Evolutionary conservation across 257 asterid species (phyloP).

Genomic region (Forsythia viridissima): DNA sequence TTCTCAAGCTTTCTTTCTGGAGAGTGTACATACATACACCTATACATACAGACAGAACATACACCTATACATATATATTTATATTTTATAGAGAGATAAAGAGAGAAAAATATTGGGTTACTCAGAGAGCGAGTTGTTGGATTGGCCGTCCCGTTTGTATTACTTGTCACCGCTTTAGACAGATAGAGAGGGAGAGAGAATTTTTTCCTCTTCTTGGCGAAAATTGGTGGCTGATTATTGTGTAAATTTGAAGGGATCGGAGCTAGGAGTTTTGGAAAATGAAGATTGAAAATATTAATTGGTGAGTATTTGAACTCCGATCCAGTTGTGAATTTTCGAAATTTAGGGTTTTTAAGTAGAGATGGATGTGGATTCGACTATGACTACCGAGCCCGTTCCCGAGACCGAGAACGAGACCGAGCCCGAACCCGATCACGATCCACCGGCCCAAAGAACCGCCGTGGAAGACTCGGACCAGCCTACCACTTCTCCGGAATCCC

Average conservation of each 20-base stretch:
- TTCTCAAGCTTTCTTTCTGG: conserved; percentile 10
- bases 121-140: conserved; percentile 46
- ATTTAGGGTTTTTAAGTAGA: conserved; percentile 50
- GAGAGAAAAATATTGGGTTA: background rate
- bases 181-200: conserved; percentile 17
- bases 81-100: background rate
- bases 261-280: conserved; percentile 28
- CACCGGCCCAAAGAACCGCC: background rate
- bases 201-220: background rate
- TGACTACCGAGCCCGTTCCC: background rate
- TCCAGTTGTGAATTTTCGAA: conserved; percentile 36
- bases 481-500: conserved; percentile 34
- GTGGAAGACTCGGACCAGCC: background rate
- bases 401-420: background rate
- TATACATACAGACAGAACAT: conserved; percentile 1
- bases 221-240: conserved; percentile 12
- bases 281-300: conserved; percentile 52
- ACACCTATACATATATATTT: background rate
- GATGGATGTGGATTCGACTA: background rate
- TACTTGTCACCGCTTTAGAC: conserved; percentile 22
- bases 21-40: background rate
- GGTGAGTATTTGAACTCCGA: conserved; percentile 57
- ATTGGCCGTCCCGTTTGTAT: conserved; percentile 44
- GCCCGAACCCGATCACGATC: background rate
- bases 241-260: conserved; percentile 26